These are phyloP conservation scores for Avena sativa DNA, from an alignment of 176 grass and related monocot genomes.

Conservation along the genomic window DNA sequence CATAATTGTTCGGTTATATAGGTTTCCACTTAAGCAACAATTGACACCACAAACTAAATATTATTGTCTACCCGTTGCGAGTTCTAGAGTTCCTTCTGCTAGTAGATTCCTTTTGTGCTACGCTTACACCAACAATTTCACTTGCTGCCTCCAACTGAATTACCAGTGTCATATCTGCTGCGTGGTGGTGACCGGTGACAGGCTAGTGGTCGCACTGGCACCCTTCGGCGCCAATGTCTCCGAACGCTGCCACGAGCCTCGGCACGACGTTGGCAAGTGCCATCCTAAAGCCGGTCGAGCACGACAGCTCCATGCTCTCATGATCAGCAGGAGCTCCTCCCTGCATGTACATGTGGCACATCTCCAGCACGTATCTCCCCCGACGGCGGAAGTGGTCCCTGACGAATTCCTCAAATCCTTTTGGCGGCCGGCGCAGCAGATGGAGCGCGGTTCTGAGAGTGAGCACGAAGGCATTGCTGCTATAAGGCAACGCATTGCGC, in stretches of 20 bases:
- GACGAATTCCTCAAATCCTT: not conserved
- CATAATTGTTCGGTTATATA: no score
- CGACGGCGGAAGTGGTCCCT: not conserved
- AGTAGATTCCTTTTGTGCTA: no score
- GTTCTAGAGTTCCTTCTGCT: no score
- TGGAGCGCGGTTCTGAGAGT: not conserved
- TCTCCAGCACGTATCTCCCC: not conserved
- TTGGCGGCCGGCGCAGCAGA: not conserved
- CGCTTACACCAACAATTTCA: no score
- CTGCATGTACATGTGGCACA: not conserved
- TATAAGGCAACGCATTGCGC: not conserved
- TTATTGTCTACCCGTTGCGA: no score
- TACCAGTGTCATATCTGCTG: no score
- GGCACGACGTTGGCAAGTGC: not conserved
- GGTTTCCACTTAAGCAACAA: no score
- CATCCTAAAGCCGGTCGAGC: not conserved
- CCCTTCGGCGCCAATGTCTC: not conserved
- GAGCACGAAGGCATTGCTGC: not conserved
- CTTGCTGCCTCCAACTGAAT: no score
- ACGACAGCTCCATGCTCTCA: not conserved
- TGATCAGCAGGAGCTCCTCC: not conserved
- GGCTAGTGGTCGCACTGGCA: no score
- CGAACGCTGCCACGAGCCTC: not conserved
- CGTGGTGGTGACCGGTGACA: no score
- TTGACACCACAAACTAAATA: no score